Conservation (phyloP, 2,329 filamentous ascomycete species). For the Tolypocladium album region DNA sequence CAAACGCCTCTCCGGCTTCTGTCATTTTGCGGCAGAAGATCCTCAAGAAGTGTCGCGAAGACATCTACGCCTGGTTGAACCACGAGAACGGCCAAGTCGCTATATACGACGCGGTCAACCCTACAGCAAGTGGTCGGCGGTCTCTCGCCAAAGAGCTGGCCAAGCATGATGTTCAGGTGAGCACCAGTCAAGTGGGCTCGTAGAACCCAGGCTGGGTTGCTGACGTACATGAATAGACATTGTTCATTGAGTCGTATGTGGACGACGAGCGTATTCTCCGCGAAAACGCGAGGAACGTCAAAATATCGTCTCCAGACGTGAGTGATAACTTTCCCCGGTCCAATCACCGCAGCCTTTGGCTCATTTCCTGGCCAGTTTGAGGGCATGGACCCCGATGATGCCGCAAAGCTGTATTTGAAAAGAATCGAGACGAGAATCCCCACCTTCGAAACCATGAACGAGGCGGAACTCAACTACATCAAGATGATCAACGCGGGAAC, state of each 20-base stretch:
- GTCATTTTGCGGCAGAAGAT: constrained; percentile 96
- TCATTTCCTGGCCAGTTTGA: constrained; percentile 53
- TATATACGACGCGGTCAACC: constrained; percentile 97
- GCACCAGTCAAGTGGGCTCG: constrained; percentile 1
- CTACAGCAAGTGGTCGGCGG: constrained; percentile 68
- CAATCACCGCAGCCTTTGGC: neutral
- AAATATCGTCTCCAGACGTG: constrained; percentile 93
- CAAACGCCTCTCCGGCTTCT: constrained; percentile 83
- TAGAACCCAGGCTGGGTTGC: neutral
- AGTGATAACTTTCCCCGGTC: constrained; percentile 16
- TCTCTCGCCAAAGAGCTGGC: constrained; percentile 90
- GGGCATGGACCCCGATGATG: constrained; percentile 85
- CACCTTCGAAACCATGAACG: constrained; percentile 93
- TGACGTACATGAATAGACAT: constrained; percentile 44
- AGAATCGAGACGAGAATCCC: constrained; percentile 90
- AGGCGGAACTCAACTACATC: constrained; percentile 89
- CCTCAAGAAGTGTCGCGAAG: constrained; percentile 90
- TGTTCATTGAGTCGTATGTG: constrained; percentile 95
- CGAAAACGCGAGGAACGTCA: constrained; percentile 94
- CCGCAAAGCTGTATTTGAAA: constrained; percentile 80
- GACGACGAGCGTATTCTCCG: constrained; percentile 88
- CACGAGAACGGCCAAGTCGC: constrained; percentile 97
- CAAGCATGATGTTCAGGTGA: constrained; percentile 88
- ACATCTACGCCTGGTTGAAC: constrained; percentile 93
- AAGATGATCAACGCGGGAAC: constrained; percentile 99